Conservation (phyloP, 2,329 filamentous ascomycete genomes). For the Trichoderma sp. region DNA sequence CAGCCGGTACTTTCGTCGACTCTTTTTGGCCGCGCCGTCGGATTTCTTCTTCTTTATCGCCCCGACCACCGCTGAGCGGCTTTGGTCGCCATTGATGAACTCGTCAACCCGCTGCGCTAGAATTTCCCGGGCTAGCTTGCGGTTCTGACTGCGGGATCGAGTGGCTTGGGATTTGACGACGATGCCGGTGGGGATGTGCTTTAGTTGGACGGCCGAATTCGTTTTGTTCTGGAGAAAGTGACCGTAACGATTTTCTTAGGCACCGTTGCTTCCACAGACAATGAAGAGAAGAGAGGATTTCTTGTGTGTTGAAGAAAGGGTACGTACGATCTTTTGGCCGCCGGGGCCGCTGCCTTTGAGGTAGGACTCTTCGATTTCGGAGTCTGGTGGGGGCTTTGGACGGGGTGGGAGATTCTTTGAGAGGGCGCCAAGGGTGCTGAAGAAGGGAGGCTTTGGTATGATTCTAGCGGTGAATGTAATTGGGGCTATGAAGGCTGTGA, state of each 20-base stretch:
- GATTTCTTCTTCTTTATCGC: conserved; percentile 65
- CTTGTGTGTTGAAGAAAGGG: background rate
- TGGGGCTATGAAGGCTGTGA: background rate
- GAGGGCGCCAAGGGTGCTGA: conserved; percentile 34
- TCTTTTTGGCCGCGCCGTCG: conserved; percentile 78
- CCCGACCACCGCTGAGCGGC: conserved; percentile 63
- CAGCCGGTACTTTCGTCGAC: conserved; percentile 71
- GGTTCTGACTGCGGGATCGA: conserved; percentile 80
- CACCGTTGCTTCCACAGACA: background rate
- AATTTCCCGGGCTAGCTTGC: conserved; percentile 76
- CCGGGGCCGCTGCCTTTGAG: conserved; percentile 90
- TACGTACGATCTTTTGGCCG: conserved; percentile 84
- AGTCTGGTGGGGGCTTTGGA: conserved; percentile 67
- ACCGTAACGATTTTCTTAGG: background rate
- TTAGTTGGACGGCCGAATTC: conserved; percentile 88
- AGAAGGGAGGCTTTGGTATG: conserved; percentile 24
- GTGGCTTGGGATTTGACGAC: conserved; percentile 95
- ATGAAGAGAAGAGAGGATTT: background rate
- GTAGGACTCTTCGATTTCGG: conserved; percentile 79
- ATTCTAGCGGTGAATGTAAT: background rate
- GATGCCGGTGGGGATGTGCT: conserved; percentile 83
- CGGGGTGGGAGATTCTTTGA: conserved; percentile 69
- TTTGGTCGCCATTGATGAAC: conserved; percentile 66
- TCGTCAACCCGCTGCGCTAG: conserved; percentile 75
- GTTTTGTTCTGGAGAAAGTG: conserved; percentile 75